Evolutionary conservation across 2,329 filamentous ascomycete genomes (phyloP).

Genomic region (Botryotinia globosa): DNA sequence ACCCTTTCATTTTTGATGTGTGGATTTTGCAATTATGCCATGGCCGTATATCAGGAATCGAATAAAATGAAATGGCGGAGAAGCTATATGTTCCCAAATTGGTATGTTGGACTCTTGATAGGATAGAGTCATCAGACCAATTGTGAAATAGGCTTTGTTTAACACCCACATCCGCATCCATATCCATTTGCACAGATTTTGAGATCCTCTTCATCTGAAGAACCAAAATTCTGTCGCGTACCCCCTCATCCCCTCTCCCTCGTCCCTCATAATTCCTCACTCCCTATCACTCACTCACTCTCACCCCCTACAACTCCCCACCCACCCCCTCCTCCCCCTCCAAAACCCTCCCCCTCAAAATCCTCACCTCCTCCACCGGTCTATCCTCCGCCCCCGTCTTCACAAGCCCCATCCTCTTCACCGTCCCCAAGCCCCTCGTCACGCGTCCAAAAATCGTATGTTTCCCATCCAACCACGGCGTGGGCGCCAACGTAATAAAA

Average conservation of each 20-base stretch:
- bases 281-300: neutral
- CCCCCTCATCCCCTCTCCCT: accelerated
- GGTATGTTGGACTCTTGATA: neutral
- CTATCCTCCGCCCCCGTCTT: slow-evolving; percentile 79
- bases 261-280: neutral
- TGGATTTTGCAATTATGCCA: neutral
- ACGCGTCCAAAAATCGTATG: slow-evolving; percentile 96
- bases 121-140: neutral
- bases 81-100: neutral
- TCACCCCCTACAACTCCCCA: neutral
- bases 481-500: slow-evolving; percentile 90
- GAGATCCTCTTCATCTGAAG: neutral
- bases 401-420: slow-evolving; percentile 84
- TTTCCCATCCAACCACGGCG: slow-evolving; percentile 95
- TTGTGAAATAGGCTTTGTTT: neutral
- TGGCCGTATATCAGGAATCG: neutral
- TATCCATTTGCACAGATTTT: neutral
- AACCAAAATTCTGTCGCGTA: neutral
- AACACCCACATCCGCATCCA: too few species aligned
- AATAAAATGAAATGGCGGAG: too few species aligned
- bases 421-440: slow-evolving; percentile 75
- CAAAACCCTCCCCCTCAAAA: slow-evolving; percentile 69
- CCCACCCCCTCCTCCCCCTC: slow-evolving; percentile 49
- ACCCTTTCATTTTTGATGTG: neutral
- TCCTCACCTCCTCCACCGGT: slow-evolving; percentile 78